Percentiles rank a stretch among this genome's conserved stretches.
phyloP scores from a whole-genome alignment of 2,329 filamentous ascomycete genomes.

The Alternaria postmessia region DNA sequence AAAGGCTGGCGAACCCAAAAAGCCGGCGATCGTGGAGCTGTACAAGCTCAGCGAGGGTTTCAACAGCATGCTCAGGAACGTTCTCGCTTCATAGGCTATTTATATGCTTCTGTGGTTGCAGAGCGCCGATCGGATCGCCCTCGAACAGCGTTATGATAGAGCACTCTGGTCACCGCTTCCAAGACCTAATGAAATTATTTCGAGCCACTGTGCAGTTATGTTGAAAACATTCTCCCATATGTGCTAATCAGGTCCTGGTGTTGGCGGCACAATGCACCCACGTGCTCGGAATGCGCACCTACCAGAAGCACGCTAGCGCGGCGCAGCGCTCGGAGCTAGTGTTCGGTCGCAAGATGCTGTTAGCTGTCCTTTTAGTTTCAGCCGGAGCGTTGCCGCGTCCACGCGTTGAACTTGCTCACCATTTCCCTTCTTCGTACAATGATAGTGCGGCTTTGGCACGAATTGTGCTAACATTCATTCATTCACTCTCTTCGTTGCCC shows the following conservation, averaged over 20 bases:
- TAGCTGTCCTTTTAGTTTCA: conserved; percentile 45
- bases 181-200: conserved; percentile 6
- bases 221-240: not conserved
- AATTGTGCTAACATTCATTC: conserved; percentile 32
- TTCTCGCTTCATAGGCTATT: conserved; percentile 66
- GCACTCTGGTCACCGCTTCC: not conserved
- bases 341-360: conserved; percentile 23
- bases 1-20: conserved; percentile 82
- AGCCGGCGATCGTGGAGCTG: conserved; percentile 80
- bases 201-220: not conserved
- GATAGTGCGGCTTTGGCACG: conserved; percentile 33
- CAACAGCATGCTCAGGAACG: conserved; percentile 79
- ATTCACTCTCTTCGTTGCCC: conserved; percentile 13
- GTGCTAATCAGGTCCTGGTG: not conserved
- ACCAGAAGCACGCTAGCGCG: conserved; percentile 27
- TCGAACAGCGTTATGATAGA: not conserved
- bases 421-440: conserved; percentile 34
- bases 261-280: conserved; percentile 16
- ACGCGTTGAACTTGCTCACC: conserved; percentile 29
- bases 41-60: conserved; percentile 83
- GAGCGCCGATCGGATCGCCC: not conserved
- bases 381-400: conserved; percentile 35
- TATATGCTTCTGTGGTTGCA: not conserved
- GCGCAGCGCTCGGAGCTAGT: conserved; percentile 23
- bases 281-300: conserved; percentile 21